Evolutionary conservation across 345 rosid genomes (phyloP), one percentile per base, ranked within the genome.

Genomic region (Garcia nutans): DNA sequence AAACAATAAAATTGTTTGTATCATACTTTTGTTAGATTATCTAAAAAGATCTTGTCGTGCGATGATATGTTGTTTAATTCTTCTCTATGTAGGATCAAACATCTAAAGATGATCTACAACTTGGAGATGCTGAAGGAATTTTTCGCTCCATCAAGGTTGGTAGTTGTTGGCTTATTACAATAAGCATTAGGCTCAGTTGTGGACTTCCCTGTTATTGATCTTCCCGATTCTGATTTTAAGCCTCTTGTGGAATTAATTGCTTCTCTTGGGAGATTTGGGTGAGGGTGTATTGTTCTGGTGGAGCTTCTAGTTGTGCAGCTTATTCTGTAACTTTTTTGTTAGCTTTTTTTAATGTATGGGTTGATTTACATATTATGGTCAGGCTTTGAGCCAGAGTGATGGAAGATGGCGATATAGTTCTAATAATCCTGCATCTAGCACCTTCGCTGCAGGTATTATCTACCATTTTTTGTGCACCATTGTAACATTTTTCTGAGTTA

Each of bases 341-440:
- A 44, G 20, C 73, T 45, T 54, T 77, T 75, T 37, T 50, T 50
- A 23, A 41, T 61, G 5, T 6, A 52, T 73, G 26, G 24, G 65
- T 52, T 83, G 76, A 70, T 80, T 12, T 12, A 37, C 59, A 76
- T 54, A 74, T 81, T 76, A 72, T 71, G 83, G 44, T 74, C 86
- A 96, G 99, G 91, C 92, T 83, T 85, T 96, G 37, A 87, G 99
- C 86, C 98, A 93, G 82, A 91, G 88, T 78, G 97, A 96, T 89
- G 98, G 99, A 82, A 88, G 87, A 80, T 93, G 98, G 98, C 92
- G 94, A 45, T 89, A 84, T 81, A 91, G 90, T 87, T 86, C 92
- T 50, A 86, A 82, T 77, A 91, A 88, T 81, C 90, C 97, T 0
- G 96, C 84, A 73, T 90, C 98, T 52, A 93, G 99, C 79, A 87